Evolutionary conservation across 2,329 filamentous ascomycete species (phyloP), one percentile per base, ranked within the genome.

Genomic region (Curvularia sp.): DNA sequence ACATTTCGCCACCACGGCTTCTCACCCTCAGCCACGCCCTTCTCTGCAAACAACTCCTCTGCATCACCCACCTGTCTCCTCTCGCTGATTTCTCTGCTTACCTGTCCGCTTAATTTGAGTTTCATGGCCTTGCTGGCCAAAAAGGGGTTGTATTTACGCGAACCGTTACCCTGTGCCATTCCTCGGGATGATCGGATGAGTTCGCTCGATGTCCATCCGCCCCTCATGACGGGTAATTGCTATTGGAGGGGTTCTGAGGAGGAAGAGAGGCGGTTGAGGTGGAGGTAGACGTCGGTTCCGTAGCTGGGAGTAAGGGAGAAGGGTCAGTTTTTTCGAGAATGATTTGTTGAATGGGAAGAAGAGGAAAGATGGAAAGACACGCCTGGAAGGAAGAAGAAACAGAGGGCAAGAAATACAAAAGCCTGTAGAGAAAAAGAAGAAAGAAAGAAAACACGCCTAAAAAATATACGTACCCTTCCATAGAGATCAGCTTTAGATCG

Each of bases 191-290:
- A 59, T 39, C 68, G 69, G 59, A 73, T 72, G 57, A 71, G 65
- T 63, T 73, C 73, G 65, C 68, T 69, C 60, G 74, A 72, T 57
- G 69, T 75, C 79, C 82, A 83, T 77, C 85, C 85, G 80, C 88
- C 89, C 86, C 90, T 92, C 89, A 88, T 93, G 90, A 92, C 90
- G 85, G 89, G 88, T 93, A 87, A 86, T 82, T 83, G 81, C 86
- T 95, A 98, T 91, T 97, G 94, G 51, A 99, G 84, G 66, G 95
- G 95, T 79, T 99, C 95, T 26, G 93, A 97, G 38, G 92, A 97
- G 66, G 92, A 97, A 43, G 93, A 97, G 26, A 99, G 85, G 55
- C 95, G 88, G 82, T 99, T 99, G 50, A 99, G 87, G 78, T 99
- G 95, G 48, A 99, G 90, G 80, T 99, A 99, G 52, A 98, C 95